Percentiles rank a stretch among this genome's conserved stretches.
These are phyloP conservation scores for Globisporangium middletonii DNA, from an alignment of 352 stramenopile genomes.

Conservation along the genomic window DNA sequence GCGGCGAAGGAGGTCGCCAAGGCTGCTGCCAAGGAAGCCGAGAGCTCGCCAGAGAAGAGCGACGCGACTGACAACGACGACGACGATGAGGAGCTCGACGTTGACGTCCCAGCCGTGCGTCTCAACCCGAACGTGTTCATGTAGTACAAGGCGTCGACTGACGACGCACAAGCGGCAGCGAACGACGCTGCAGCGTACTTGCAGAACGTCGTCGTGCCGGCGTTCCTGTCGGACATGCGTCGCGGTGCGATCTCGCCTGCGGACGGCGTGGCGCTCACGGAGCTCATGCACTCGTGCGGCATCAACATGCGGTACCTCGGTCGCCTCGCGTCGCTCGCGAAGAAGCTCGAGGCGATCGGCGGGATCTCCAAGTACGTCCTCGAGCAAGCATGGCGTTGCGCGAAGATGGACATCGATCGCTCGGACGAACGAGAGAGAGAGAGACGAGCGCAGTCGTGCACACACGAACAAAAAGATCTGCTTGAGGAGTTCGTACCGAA, in stretches of 20 bases:
- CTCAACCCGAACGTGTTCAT: conserved; percentile 90
- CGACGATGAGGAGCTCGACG: conserved; percentile 41
- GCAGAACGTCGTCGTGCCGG: conserved; percentile 80
- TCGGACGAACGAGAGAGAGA: too few species aligned
- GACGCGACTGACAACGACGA: conserved; percentile 21
- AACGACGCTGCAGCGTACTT: conserved; percentile 80
- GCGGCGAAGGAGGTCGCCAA: conserved; percentile 43
- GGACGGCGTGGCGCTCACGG: conserved; percentile 90
- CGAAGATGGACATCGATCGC: too few species aligned
- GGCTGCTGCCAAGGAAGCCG: conserved; percentile 19
- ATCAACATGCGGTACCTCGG: conserved; percentile 98
- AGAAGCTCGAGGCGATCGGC: conserved; percentile 82
- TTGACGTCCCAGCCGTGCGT: conserved; percentile 44
- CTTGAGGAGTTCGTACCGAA: too few species aligned
- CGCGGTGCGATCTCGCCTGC: conserved; percentile 71
- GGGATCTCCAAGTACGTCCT: conserved; percentile 91
- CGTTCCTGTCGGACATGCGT: conserved; percentile 81
- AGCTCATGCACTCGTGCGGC: conserved; percentile 92
- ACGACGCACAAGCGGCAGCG: conserved; percentile 50
- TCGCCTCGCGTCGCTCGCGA: conserved; percentile 82
- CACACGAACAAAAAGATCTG: too few species aligned
- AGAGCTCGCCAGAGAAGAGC: conserved; percentile 23
- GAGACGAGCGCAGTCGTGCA: too few species aligned
- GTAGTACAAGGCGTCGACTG: conserved; percentile 76
- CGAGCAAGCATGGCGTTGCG: too few species aligned